Evolutionary conservation across 192 early-diverging fungal genomes (phyloP), one percentile per base, ranked within the genome.

Genomic region (Polychytrium aggregatum): DNA sequence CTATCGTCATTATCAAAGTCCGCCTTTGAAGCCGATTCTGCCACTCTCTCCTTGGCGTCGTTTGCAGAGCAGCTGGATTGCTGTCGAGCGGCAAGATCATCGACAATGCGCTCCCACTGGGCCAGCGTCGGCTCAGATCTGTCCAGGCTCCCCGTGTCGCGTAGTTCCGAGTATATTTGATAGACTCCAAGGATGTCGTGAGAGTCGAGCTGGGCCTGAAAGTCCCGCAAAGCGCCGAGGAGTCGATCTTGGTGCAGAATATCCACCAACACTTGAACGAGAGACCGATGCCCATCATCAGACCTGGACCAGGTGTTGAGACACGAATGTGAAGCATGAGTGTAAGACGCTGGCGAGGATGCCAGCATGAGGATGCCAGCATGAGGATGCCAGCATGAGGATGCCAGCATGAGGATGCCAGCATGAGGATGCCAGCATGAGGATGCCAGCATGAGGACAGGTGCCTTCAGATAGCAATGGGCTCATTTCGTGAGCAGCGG

Each of bases 151-250:
- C 16, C 24, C 21, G 48, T 41, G 14, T 41, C 45, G 7, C 28
- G 18, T 26, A 57, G 28, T 2, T 27, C 46, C 14, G n/a, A 5
- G 36, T 57, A 59, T 43, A 16, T 24, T 6, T 18, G 46, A 27
- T 46, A 30, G 26, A 64, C 42, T 5, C 36, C 31, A 26, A 53
- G 56, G 37, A 60, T 55, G 31, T 65, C 63, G 45, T 35, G 39
- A 2, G 33, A 22, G 44, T 65, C 63, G 9, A 65, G 48, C 10
- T 26, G n/a, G 26, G 14, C 42, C 50, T 65, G 63, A 36, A 55
- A 57, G 0, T 20, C 14, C 26, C 22, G 6, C 16, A 62, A 47
- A 1, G 11, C 14, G 34, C 13, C 24, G 9, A 62, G 48, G 26
- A 55, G 44, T 0, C 24, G 37, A 17, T 56, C 53, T 14, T 14